A percentile compares a stretch with the other conserved stretches of the same genome.
phyloP scores from a whole-genome alignment of 1,139 yeast genomes.

The Magnusiomyces tetraspermus region DNA sequence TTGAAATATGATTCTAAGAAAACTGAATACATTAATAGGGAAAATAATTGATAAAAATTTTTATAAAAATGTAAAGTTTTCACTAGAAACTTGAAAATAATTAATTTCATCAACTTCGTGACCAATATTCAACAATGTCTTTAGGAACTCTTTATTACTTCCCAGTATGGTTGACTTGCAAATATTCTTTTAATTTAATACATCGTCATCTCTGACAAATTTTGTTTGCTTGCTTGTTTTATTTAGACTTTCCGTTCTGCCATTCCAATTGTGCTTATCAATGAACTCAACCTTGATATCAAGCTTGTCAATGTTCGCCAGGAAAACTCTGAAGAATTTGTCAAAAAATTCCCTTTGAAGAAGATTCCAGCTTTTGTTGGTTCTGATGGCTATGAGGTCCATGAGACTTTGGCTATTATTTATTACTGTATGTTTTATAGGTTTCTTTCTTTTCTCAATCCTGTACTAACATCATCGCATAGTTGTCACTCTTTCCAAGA shows the following conservation, averaged over 20 bases:
- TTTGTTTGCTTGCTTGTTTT: neutral
- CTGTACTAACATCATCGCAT: too few relatives aligned
- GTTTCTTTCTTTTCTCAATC: neutral
- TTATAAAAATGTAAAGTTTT: too few relatives aligned
- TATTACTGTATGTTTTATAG: slow-evolving; percentile 30
- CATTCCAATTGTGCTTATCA: slow-evolving; percentile 46
- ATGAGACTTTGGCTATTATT: slow-evolving; percentile 68
- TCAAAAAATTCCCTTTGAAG: slow-evolving; percentile 57
- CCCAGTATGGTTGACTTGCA: neutral
- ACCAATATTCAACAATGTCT: too few relatives aligned
- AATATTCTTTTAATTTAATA: too few relatives aligned
- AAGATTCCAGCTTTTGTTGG: slow-evolving; percentile 74
- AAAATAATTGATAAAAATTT: too few relatives aligned
- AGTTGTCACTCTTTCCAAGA: slow-evolving; percentile 22
- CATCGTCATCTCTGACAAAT: neutral
- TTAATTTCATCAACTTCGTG: too few relatives aligned
- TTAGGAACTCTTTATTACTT: slow-evolving; percentile 28
- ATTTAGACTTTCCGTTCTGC: slow-evolving; percentile 8
- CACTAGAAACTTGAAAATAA: too few relatives aligned
- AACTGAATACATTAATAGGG: too few relatives aligned
- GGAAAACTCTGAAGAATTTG: slow-evolving; percentile 38
- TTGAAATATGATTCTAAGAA: too few relatives aligned
- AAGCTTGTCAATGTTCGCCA: slow-evolving; percentile 33
- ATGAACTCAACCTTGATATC: slow-evolving; percentile 64
- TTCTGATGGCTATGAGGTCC: slow-evolving; percentile 67